Evolutionary conservation across 2,329 filamentous ascomycete genomes (phyloP), one percentile per base, ranked within the genome.

Genomic region (Ceratocystis diversiconidia): DNA sequence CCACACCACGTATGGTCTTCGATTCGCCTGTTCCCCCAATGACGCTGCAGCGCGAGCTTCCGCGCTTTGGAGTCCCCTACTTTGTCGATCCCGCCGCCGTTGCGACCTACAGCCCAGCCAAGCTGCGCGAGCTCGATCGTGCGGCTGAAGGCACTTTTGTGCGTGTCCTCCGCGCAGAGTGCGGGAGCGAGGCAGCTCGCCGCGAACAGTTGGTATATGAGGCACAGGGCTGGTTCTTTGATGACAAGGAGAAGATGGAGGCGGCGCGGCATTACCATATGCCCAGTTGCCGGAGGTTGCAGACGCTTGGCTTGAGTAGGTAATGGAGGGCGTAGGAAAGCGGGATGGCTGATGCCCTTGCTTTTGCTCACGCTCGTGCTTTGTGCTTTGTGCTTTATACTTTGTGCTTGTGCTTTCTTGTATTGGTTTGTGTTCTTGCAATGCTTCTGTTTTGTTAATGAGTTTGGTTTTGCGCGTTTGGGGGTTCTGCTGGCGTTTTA

Each of bases 181-280:
- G 94, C 76, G 87, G 92, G 69, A 79, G 79, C 65, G 92, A 99
- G 77, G 77, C 83, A 68, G 76, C 81, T 61, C 78, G 82, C 63
- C 82, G 86, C 74, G 81, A 85, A 72, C 80, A 85, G 69, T 78
- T 91, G 75, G 79, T 85, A 68, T 85, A 95, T 69, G 86, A 89
- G 61, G 91, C 92, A 0, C 85, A 88, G 70, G 92, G 92, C 2
- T 96, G 91, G 88, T 90, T 96, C 72, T 91, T 85, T 74, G 84
- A 85, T 65, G 90, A 96, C 71, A 80, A 85, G 63, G 86, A 86
- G 68, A 91, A 90, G 78, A 84, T 95, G 84, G 82, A 86, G 68
- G 75, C 84, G 67, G 92, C 92, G 36, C 75, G 79, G 43, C 74
- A 75, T 19, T 80, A 77, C 68, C 76, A 78, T 68, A 80, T 79